Base-by-base conservation (phyloP, 2,329 filamentous ascomycete species). In the Tetracladium maxilliforme region DNA sequence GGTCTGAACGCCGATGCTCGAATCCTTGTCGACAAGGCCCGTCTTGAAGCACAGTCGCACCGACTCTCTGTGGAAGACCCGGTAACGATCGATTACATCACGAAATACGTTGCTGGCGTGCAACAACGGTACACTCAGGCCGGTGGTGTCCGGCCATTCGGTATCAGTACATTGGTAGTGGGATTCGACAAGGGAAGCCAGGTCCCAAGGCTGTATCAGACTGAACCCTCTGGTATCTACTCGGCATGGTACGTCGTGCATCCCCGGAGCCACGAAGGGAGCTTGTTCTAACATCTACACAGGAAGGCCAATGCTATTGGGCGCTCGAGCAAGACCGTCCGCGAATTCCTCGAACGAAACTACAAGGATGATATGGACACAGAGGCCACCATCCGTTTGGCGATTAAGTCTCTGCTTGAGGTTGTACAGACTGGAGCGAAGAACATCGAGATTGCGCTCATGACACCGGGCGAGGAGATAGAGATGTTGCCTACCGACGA, bases 271-370 rank as follows among this genome's bases (percentile, higher is more conserved):
- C 19, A 22, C 4, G 11, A 15, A 12, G 4, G 13, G 10, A 14
- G 8, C 14, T 25, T 6, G 16, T 20, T 14, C 33, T 40, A 24
- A 44, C 24, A 25, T 10, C 7, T 28, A 16, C 27, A 35, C 39
- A 95, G 90, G 90, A 95, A 98, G 68, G 92, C 90, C 43, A 98
- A 98, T 48, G 90, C 90, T 30, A 98, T 98, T 46, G 90, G 90
- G 30, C 79, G 90, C 46, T 95, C 87, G 26, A 93, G 83, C 70
- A 98, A 98, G 70, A 98, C 90, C 7, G 90, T 98, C 30, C 81
- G 90, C 45, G 90, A 98, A 51, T 98, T 98, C 57, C 71, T 98
- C 39, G 90, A 98, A 60, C 77, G 92, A 49, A 94, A 98, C 61
- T 92, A 98, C 69, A 92, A 93, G 64, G 83, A 92, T 44, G 81